phyloP scores from a whole-genome alignment of 1,139 yeast genomes.

The Casaregolazyma lundiana region DNA sequence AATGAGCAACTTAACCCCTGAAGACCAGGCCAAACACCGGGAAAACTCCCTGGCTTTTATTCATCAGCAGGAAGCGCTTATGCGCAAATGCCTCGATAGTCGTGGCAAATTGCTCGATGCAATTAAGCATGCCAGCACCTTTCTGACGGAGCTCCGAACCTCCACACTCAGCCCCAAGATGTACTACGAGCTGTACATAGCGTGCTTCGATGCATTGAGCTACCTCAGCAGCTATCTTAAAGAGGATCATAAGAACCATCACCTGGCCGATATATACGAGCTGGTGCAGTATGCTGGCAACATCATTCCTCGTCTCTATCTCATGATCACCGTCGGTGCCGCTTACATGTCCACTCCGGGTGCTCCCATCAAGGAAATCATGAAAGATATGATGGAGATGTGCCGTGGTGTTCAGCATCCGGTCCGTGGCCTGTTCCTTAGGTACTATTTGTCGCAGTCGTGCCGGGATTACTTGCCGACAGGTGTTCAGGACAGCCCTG shows the following conservation, averaged over 20 bases:
- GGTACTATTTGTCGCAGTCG: constrained; percentile 84
- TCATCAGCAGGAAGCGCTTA: constrained; percentile 63
- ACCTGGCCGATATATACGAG: constrained; percentile 86
- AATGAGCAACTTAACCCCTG: constrained; percentile 11
- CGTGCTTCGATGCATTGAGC: constrained; percentile 79
- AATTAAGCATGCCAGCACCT: constrained; percentile 77
- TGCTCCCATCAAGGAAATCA: constrained; percentile 78
- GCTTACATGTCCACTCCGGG: constrained; percentile 75
- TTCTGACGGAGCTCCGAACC: constrained; percentile 77
- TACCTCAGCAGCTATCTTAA: constrained; percentile 59
- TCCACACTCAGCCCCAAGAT: constrained; percentile 79
- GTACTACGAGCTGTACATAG: constrained; percentile 86
- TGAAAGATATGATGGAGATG: constrained; percentile 98
- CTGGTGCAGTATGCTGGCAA: constrained; percentile 92
- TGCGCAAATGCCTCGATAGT: constrained; percentile 71
- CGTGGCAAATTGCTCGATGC: constrained; percentile 79
- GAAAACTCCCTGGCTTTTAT: constrained; percentile 56
- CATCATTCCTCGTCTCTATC: constrained; percentile 82
- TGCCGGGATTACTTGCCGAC: constrained; percentile 67
- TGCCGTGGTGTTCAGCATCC: constrained; percentile 98
- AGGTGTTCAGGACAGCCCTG: constrained; percentile 30
- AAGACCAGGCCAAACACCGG: constrained; percentile 31
- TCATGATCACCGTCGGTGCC: constrained; percentile 94
- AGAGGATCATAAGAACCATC: constrained; percentile 66
- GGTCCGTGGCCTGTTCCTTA: constrained; percentile 72